Percentiles rank a stretch among this genome's conserved stretches.
Evolutionary conservation across 2,329 filamentous ascomycete species (phyloP).

Genomic region (Colletotrichum sp.): DNA sequence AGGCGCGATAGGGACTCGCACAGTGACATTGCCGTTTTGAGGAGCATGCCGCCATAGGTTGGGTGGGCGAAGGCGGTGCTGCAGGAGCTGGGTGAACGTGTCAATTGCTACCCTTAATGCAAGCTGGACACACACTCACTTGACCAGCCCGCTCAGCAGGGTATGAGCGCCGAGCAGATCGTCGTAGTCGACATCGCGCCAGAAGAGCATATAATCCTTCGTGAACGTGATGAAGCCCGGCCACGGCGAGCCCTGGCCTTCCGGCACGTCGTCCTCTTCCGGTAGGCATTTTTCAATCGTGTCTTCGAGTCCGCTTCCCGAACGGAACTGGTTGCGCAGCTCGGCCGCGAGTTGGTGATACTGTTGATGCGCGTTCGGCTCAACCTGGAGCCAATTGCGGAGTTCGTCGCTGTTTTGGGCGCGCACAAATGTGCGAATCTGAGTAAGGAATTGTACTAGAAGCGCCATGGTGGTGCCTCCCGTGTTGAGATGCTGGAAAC

Average conservation of each 20-base stretch:
- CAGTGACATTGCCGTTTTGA: slow-evolving; percentile 83
- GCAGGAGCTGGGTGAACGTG: slow-evolving; percentile 66
- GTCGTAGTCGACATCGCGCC: slow-evolving; percentile 79
- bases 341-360: slow-evolving; percentile 74
- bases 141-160: slow-evolving; percentile 74
- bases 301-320: slow-evolving; percentile 57
- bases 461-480: slow-evolving; percentile 57
- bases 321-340: slow-evolving; percentile 64
- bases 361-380: slow-evolving; percentile 70
- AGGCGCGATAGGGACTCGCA: slow-evolving; percentile 81
- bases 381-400: slow-evolving; percentile 75
- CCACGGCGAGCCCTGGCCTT: slow-evolving; percentile 73
- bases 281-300: slow-evolving; percentile 70
- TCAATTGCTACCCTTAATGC: background rate
- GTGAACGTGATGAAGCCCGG: slow-evolving; percentile 80
- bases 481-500: background rate
- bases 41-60: slow-evolving; percentile 79
- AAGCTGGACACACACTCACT: slow-evolving; percentile 58
- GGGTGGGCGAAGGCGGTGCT: slow-evolving; percentile 82
- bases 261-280: slow-evolving; percentile 66
- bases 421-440: slow-evolving; percentile 67
- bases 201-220: slow-evolving; percentile 80
- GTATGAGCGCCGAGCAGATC: slow-evolving; percentile 79
- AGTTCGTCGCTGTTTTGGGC: slow-evolving; percentile 69
- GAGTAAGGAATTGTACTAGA: slow-evolving; percentile 70